Evolutionary conservation across 306 rosid species (phyloP), one percentile per base, ranked within the genome.

Genomic region (Prunus davidiana): DNA sequence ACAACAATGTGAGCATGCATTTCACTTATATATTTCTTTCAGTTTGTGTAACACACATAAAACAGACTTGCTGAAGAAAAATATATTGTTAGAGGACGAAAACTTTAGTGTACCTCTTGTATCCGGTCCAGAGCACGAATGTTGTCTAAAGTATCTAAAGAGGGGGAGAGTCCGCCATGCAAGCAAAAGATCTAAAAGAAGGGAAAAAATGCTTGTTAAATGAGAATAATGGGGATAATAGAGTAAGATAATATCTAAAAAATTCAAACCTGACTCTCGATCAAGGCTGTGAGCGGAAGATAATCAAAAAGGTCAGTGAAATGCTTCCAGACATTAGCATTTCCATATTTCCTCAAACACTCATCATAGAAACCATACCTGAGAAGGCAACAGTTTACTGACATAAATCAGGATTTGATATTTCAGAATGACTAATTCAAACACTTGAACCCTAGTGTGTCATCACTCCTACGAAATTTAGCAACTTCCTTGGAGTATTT

Each of bases 161-260:
- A 94, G 43, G 98, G 98, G 4, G 98, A 94, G 58, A 94, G 97
- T 61, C 98, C 98, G 54, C 98, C 98, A 67, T 94, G 98, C 92
- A 94, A 91, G 85, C 98, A 94, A 89, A 94, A 94, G 69, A 91
- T 84, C 98, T 94, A 84, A 13, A 13, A 46, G 47, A 58, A 73
- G 38, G 34, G 64, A 25, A 20, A 30, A 30, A 73, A 62, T 1
- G 11, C 32, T 78, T 60, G 60, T 71, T 64, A 78, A 49, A 58
- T 7, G 4, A 54, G 41, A 38, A 76, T 47, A 6, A 81, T 4
- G 18, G 25, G 51, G 10, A 22, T 30, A 74, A 47, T 32, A 8
- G 30, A 7, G 13, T 12, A 38, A 64, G 41, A 47, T 46, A 63
- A 28, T 69, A 43, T 25, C 67, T 8, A 62, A 66, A 34, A 27